Evolutionary conservation across 2,329 filamentous ascomycete species (phyloP).

Genomic region (Drechslerella dactyloides): DNA sequence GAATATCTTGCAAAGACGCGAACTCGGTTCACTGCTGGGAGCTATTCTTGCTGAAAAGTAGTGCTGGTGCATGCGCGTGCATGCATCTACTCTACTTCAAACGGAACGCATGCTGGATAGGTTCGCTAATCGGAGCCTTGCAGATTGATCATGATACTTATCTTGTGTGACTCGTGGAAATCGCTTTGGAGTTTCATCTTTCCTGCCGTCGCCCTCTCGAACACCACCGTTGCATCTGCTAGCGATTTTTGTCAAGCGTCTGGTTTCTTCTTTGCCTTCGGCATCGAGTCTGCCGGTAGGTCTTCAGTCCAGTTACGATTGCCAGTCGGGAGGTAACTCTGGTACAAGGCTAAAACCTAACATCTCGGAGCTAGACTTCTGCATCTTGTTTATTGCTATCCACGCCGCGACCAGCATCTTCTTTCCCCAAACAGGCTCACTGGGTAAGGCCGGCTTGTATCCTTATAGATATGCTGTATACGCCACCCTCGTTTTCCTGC

Average conservation of each 20-base stretch:
- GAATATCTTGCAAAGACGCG: no score
- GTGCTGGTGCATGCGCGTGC: neutral
- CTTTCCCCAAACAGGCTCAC: conserved; percentile 60
- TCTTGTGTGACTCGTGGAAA: conserved; percentile 75
- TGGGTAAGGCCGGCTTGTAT: conserved; percentile 70
- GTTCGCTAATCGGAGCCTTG: neutral
- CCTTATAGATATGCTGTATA: conserved; percentile 70
- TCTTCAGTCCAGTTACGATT: conserved; percentile 5
- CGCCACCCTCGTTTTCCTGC: conserved; percentile 65
- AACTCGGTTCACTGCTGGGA: no score
- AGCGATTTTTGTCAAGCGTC: conserved; percentile 70
- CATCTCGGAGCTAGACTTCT: conserved; percentile 66
- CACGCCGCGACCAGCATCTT: conserved; percentile 77
- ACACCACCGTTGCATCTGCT: conserved; percentile 62
- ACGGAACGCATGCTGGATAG: neutral
- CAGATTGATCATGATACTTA: conserved; percentile 75
- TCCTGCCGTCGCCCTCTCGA: conserved; percentile 66
- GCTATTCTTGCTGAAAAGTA: neutral
- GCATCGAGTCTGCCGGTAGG: conserved; percentile 70
- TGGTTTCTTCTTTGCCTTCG: conserved; percentile 71
- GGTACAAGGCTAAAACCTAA: conserved; percentile 15
- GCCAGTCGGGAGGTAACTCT: neutral
- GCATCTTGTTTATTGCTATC: conserved; percentile 74
- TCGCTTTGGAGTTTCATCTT: conserved; percentile 72
- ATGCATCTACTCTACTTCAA: neutral